phyloP scores from a whole-genome alignment of 1,139 yeast species.

The Tardiomyces digboiensis region DNA sequence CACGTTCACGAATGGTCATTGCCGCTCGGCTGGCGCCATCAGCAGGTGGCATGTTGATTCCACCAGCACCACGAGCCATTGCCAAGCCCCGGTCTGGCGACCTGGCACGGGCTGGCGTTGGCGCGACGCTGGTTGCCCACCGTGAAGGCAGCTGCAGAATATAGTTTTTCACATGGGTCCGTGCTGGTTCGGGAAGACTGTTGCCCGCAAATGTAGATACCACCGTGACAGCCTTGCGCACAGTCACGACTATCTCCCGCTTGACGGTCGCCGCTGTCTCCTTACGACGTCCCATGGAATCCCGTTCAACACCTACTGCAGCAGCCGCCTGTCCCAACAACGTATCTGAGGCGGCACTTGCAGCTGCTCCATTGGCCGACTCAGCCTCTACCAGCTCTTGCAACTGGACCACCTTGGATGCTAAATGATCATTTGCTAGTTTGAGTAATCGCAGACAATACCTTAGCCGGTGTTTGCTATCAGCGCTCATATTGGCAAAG shows the following conservation, averaged over 20 bases:
- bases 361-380: too few species aligned
- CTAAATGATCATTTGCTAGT: slow-evolving; percentile 66
- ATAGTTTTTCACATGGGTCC: slow-evolving; percentile 73
- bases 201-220: slow-evolving; percentile 78
- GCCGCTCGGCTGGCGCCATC: background rate
- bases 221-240: slow-evolving; percentile 77
- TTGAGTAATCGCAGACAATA: slow-evolving; percentile 66
- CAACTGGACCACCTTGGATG: slow-evolving; percentile 50
- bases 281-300: slow-evolving; percentile 6
- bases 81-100: background rate
- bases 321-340: slow-evolving; percentile 11
- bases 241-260: slow-evolving; percentile 78
- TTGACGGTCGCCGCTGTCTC: slow-evolving; percentile 40
- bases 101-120: slow-evolving; percentile 1
- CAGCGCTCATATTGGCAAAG: slow-evolving; percentile 42
- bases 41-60: background rate
- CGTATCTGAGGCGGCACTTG: too few species aligned
- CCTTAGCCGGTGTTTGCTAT: slow-evolving; percentile 60
- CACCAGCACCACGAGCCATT: background rate
- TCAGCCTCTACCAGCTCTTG: slow-evolving; percentile 43
- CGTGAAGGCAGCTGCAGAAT: slow-evolving; percentile 64
- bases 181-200: slow-evolving; percentile 73
- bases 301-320: background rate
- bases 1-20: slow-evolving; percentile 13
- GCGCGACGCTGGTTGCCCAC: slow-evolving; percentile 33